Conservation (phyloP, 179 eudicot genomes). For the Spinacia oleracea region DNA sequence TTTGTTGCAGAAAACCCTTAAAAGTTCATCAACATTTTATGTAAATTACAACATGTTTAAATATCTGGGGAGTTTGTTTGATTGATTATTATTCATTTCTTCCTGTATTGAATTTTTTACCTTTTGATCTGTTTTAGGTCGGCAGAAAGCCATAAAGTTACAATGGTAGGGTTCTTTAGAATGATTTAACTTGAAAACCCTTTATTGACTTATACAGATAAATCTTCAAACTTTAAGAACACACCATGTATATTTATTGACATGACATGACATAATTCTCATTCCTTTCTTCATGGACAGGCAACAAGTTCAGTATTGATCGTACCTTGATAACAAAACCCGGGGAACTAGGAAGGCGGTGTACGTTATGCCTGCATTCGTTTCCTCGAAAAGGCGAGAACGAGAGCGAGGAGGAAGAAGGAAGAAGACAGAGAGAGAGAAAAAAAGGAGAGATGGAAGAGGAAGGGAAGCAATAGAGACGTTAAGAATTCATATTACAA, state of each 20-base stretch:
- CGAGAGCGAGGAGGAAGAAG: not conserved
- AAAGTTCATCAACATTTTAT: conserved; percentile 11
- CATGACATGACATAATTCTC: conserved; percentile 2
- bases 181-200: conserved; percentile 2
- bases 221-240: not conserved
- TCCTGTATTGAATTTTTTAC: not conserved
- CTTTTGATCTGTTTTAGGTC: conserved; percentile 8
- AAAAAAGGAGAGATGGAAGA: conserved; percentile 7
- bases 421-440: not conserved
- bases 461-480: conserved; percentile 22
- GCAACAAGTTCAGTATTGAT: not conserved
- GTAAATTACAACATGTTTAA: conserved; percentile 1
- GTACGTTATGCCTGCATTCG: conserved; percentile 13
- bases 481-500: conserved; percentile 33
- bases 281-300: not conserved
- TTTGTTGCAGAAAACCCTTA: not conserved
- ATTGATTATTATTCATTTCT: not conserved
- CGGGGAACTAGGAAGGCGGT: not conserved
- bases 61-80: not conserved
- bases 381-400: not conserved
- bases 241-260: conserved; percentile 4
- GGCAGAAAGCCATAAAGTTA: conserved; percentile 3
- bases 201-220: not conserved
- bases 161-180: not conserved
- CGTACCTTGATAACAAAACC: conserved; percentile 12